phyloP scores from a whole-genome alignment of 352 stramenopile genomes.

The Phytophthora lateralis region DNA sequence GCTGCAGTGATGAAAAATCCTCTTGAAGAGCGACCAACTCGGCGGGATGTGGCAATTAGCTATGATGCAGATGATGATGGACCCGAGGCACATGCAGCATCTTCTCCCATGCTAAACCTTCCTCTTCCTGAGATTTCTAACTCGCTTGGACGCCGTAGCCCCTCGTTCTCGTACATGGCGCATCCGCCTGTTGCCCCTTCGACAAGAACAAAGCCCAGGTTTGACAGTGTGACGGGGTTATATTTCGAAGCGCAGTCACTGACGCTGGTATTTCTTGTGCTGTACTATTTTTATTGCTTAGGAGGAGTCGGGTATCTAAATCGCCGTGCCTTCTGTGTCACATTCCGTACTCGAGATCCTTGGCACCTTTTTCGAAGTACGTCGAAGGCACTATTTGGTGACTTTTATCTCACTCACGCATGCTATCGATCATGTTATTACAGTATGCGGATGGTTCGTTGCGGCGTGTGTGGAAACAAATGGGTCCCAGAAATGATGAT shows the following conservation, averaged over 20 bases:
- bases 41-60: constrained; percentile 42
- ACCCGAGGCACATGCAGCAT: constrained; percentile 26
- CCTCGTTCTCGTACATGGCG: constrained; percentile 43
- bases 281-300: constrained; percentile 15
- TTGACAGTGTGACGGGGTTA: neutral
- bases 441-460: constrained; percentile 97
- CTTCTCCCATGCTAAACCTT: constrained; percentile 44
- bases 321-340: constrained; percentile 95
- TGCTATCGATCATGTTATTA: neutral
- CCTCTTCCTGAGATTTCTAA: constrained; percentile 38
- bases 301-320: constrained; percentile 48
- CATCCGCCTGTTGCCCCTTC: constrained; percentile 22
- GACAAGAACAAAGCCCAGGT: constrained; percentile 41
- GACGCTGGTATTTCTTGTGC: constrained; percentile 1
- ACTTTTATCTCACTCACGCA: neutral
- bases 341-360: constrained; percentile 95
- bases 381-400: constrained; percentile 1
- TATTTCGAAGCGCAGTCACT: neutral
- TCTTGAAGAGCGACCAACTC: constrained; percentile 37
- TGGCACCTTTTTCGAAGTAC: constrained; percentile 96
- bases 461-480: constrained; percentile 96
- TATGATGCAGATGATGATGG: constrained; percentile 55
- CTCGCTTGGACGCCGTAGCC: constrained; percentile 51
- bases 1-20: constrained; percentile 82
- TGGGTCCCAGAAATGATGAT: constrained; percentile 97